Percentiles rank a stretch among this genome's conserved stretches.
Conservation (phyloP, 1,284 basidiomycete species). For the Leccinum pachyderme region DNA sequence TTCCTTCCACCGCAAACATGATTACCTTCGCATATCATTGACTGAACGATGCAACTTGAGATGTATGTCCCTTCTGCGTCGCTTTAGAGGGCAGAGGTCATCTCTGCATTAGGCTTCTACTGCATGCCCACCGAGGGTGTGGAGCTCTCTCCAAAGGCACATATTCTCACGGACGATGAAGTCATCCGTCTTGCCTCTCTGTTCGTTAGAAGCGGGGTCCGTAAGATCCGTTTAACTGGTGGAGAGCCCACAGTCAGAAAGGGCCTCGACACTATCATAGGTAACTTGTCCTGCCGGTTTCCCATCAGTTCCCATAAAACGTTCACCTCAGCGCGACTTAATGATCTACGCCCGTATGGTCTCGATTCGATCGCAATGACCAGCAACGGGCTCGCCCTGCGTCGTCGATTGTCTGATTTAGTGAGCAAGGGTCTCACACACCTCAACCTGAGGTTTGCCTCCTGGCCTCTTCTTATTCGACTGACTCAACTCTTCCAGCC, state of each 20-base stretch:
- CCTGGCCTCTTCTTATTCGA: not conserved
- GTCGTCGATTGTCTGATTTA: conserved; percentile 67
- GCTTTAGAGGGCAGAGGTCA: not conserved
- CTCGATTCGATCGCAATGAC: conserved; percentile 84
- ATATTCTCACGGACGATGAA: conserved; percentile 76
- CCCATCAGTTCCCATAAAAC: conserved; percentile 14
- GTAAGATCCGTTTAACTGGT: conserved; percentile 84
- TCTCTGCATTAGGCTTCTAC: conserved; percentile 64
- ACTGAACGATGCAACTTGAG: conserved; percentile 87
- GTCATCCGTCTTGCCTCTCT: conserved; percentile 71
- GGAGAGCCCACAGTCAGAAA: conserved; percentile 86
- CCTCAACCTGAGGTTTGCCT: conserved; percentile 70
- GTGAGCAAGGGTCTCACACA: conserved; percentile 77
- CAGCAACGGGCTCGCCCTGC: conserved; percentile 77
- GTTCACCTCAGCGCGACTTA: conserved; percentile 47
- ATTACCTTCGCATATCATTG: conserved; percentile 83
- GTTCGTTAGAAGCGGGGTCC: conserved; percentile 82
- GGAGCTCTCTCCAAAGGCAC: conserved; percentile 65
- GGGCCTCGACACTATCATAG: conserved; percentile 72
- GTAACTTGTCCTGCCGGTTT: conserved; percentile 34
- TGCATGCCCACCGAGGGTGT: conserved; percentile 88
- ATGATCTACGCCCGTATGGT: conserved; percentile 56
- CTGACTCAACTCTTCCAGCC: conserved; percentile 38
- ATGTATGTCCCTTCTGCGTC: conserved; percentile 47
- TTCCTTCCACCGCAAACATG: conserved; percentile 66